Evolutionary conservation across 2,329 filamentous ascomycete genomes (phyloP).

Genomic region (Aspergillus aculeatinus): DNA sequence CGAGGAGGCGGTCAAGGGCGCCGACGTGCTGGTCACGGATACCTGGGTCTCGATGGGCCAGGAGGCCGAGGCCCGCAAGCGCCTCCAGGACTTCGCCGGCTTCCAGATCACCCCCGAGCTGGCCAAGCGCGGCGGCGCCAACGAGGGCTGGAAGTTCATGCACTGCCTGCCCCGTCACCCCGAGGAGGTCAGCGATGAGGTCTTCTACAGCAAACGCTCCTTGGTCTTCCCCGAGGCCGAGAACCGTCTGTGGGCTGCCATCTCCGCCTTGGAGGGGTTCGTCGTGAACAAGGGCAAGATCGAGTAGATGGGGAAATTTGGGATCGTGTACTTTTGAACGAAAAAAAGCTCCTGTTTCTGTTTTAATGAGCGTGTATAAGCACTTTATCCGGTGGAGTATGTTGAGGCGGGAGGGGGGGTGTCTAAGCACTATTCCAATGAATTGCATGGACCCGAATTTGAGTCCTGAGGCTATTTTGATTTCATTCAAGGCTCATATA

Average conservation of each 20-base stretch:
- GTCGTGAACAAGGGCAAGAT: constrained; percentile 93
- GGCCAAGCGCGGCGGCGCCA: constrained; percentile 79
- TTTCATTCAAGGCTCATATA: no score
- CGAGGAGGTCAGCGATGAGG: constrained; percentile 91
- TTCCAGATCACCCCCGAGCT: constrained; percentile 90
- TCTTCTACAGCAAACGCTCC: constrained; percentile 83
- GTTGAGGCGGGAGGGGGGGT: no score
- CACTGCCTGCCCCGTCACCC: constrained; percentile 90
- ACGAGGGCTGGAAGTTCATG: constrained; percentile 94
- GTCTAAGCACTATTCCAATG: no score
- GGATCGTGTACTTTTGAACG: not conserved
- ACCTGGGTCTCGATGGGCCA: constrained; percentile 99
- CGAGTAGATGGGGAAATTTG: constrained; percentile 11
- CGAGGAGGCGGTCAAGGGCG: constrained; percentile 79
- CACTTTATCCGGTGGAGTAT: not conserved
- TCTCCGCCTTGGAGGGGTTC: constrained; percentile 83
- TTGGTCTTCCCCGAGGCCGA: constrained; percentile 93
- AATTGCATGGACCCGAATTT: no score
- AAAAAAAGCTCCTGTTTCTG: not conserved
- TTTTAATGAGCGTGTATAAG: not conserved
- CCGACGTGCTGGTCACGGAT: constrained; percentile 90
- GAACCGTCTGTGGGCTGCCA: constrained; percentile 88
- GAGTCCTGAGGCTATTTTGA: no score
- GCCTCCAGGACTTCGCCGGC: constrained; percentile 77
- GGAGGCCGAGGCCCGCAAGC: constrained; percentile 76